Percentiles rank a stretch among this genome's conserved stretches.
phyloP scores from a whole-genome alignment of 352 stramenopile genomes.

The Pythium rhizo-oryzae region DNA sequence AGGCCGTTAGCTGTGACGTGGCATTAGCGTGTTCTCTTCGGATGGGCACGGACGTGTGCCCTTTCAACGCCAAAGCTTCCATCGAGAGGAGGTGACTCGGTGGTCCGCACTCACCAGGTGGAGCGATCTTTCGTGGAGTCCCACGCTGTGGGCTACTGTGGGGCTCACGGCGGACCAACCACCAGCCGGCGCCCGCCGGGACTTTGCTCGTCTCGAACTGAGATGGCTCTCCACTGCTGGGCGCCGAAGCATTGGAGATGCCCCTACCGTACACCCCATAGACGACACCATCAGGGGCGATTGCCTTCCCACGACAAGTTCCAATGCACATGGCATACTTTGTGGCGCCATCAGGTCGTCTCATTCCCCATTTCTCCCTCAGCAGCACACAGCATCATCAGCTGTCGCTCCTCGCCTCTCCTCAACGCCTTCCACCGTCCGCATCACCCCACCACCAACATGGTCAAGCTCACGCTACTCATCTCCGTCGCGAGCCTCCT shows the following conservation, averaged over 20 bases:
- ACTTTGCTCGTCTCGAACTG: neutral
- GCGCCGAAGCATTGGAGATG: no score
- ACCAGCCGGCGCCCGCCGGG: neutral
- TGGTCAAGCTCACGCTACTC: conserved; percentile 17
- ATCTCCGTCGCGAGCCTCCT: conserved; percentile 2
- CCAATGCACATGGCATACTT: neutral
- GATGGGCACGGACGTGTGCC: neutral
- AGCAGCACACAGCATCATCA: conserved; percentile 5
- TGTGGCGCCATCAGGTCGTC: neutral
- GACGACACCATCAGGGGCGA: no score
- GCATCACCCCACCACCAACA: neutral
- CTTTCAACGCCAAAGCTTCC: neutral
- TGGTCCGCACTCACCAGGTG: neutral
- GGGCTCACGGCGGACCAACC: neutral
- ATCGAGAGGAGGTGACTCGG: neutral
- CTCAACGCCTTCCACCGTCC: neutral
- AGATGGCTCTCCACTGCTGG: neutral
- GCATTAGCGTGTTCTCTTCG: neutral
- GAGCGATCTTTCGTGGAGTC: neutral
- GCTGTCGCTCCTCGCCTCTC: neutral
- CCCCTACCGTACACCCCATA: no score
- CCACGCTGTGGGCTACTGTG: neutral
- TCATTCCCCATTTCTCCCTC: conserved; percentile 6
- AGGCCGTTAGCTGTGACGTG: no score
- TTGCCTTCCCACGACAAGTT: neutral